Base-by-base conservation (phyloP, 257 asterid species). In the Anisodus acutangulus region DNA sequence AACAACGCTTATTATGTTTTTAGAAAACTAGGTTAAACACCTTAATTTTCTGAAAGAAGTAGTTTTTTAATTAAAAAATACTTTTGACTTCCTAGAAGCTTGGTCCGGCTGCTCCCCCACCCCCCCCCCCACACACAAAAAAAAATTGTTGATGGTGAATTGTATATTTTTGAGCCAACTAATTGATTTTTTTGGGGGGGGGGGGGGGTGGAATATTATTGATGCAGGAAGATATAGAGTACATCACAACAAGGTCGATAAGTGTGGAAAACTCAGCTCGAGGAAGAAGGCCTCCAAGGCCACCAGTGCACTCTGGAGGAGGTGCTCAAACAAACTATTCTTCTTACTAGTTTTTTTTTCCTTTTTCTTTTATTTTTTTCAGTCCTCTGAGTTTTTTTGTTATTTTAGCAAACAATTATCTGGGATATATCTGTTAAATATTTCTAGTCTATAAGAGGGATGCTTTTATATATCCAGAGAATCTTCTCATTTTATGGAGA, bases 241-340 rank as follows among this genome's bases (percentile, higher is more conserved):
- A 6, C 84, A 35, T 64, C 22, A 58, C 74, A 60, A 62, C 76
- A 60, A 81, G 76, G 76, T 81, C 74, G 0, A 10, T 10, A 57
- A 79, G 37, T 55, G 35, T 41, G 70, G n/a, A 15, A 3, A 19
- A 19, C 1, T 47, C 60, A 47, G 55, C 2, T 16, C 12, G 62
- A 60, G 74, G 49, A 16, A 60, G 63, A 64, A 63, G 62, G 8
- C 84, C 84, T 15, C 84, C 84, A 63, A 81, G 84, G 76, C 84
- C 84, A 81, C 78, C 84, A 13, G 72, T 81, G 26, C 55, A 63
- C 6, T 43, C 58, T n/a, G 84, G 84, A 63, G 41, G 59, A 19
- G 78, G 51, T 47, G 53, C 35, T 47, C 84, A 81, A 47, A 81
- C 84, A 19, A 59, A 81, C 59, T 63, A 1, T 63, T n/a, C 39